Evolutionary conservation across 345 rosid genomes (phyloP).

Genomic region (Aurinia saxatilis): DNA sequence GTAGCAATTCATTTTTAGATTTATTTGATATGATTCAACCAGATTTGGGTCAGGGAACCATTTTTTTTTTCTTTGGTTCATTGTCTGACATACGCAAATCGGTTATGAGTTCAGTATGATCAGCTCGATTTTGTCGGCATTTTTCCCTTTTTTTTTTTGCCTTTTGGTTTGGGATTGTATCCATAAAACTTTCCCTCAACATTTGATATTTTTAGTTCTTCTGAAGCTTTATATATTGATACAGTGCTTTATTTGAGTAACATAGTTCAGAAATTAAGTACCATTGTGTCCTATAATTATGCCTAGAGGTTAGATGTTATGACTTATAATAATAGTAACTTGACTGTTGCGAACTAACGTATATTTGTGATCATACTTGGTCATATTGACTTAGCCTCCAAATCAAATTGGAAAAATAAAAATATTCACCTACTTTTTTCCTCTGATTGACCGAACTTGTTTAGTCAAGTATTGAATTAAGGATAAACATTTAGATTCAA

Average conservation of each 20-base stretch:
- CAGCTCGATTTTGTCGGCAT: neutral
- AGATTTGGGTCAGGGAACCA: neutral
- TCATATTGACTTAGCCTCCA: no score
- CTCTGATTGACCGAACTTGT: no score
- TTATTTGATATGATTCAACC: neutral
- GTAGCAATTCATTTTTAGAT: neutral
- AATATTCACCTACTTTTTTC: no score
- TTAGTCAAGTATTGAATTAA: no score
- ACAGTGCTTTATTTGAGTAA: no score
- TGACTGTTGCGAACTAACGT: no score
- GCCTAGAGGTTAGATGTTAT: neutral
- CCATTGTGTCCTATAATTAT: neutral
- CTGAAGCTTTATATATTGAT: neutral
- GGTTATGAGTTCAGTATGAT: neutral
- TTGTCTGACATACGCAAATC: neutral
- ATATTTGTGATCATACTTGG: no score
- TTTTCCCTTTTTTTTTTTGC: neutral
- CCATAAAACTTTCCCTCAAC: neutral
- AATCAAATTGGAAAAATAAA: no score
- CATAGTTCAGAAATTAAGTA: neutral
- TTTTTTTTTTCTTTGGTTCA: neutral
- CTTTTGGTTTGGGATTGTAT: neutral
- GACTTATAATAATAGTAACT: no score
- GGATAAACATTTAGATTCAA: no score
- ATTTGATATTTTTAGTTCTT: neutral